Percentiles rank a stretch among this genome's conserved stretches.
Evolutionary conservation across 257 asterid species (phyloP).

Genomic region (Nicotiana knightiana): DNA sequence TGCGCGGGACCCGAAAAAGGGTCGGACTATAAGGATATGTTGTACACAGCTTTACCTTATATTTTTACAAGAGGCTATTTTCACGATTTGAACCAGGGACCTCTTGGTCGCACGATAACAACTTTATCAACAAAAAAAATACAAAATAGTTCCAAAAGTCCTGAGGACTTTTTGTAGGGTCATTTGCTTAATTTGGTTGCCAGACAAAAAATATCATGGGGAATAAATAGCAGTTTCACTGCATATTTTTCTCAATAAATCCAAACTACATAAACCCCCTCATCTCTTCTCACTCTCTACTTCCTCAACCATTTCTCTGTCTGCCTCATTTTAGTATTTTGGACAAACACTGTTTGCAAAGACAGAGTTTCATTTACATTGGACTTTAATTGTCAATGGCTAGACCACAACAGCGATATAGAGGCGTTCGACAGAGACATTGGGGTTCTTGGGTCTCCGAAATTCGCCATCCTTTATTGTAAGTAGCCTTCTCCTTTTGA

Average conservation of each 20-base stretch:
- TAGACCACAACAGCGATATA: slow-evolving; percentile 61
- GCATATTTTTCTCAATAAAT: background rate
- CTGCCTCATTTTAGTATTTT: background rate
- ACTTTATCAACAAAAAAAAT: too few species aligned
- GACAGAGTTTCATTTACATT: background rate
- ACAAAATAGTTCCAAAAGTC: slow-evolving; percentile 3
- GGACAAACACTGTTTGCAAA: background rate
- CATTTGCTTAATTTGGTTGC: slow-evolving; percentile 27
- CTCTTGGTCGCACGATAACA: fast-evolving
- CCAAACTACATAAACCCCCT: slow-evolving; percentile 15
- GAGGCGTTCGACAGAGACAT: slow-evolving; percentile 93
- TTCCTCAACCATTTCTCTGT: background rate
- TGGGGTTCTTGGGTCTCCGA: slow-evolving; percentile 99
- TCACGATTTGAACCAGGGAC: too few species aligned
- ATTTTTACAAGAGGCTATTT: too few species aligned
- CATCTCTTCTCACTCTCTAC: background rate
- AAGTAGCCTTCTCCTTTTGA: background rate
- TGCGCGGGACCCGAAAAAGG: fast-evolving
- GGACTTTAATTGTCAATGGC: slow-evolving; percentile 30
- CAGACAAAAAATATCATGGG: slow-evolving; percentile 13
- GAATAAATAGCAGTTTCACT: background rate
- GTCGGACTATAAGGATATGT: too few species aligned
- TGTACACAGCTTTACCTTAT: too few species aligned
- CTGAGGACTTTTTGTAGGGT: slow-evolving; percentile 21
- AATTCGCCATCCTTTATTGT: slow-evolving; percentile 91